Evolutionary conservation across 257 asterid species (phyloP), one percentile per base, ranked within the genome.

Genomic region (Salvia splendens): DNA sequence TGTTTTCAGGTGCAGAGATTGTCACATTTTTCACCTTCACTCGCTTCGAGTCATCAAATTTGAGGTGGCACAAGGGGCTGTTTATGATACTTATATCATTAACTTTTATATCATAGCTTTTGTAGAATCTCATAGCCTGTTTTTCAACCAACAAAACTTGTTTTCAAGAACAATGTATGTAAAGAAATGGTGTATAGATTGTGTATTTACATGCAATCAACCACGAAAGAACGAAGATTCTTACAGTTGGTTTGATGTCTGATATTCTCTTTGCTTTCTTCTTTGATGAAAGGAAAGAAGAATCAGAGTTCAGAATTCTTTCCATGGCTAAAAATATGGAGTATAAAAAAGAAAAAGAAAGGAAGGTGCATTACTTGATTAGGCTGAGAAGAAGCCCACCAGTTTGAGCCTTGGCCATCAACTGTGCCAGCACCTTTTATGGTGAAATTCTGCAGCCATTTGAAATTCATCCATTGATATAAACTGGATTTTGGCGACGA

Each of bases 391-490:
- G 79, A 75, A 61, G 52, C 62, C 96, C 97, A 88, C 97, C 97
- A 90, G 73, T 83, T 80, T 61, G 76, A 80, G 52, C 96, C 97
- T 74, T 82, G 97, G 65, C 97, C 97, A 80, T 90, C 95, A 71
- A 75, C 80, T 54, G 75, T 81, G 28, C 97, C 97, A 8, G 58
- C n/a, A 41, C 97, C 97, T 85, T 81, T 85, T 61, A 90, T 79
- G 30, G 88, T 86, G 70, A 90, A 90, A 68, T 85, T 74, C 8
- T 88, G 75, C 5, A 90, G 64, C 96, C 91, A 83, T 75, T 90
- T 90, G 74, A 90, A 79, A 73, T 90, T 83, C 47, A 90, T 70
- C 97, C 96, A 90, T 48, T 90, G 97, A 64, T 73, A 82, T 78
- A 90, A 75, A 61, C 84, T 83, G 43, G 81, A 81, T 69, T 83